These are phyloP conservation scores for Cladobotryum mycophilum DNA, from an alignment of 2,329 filamentous ascomycete genomes.

Conservation along the genomic window DNA sequence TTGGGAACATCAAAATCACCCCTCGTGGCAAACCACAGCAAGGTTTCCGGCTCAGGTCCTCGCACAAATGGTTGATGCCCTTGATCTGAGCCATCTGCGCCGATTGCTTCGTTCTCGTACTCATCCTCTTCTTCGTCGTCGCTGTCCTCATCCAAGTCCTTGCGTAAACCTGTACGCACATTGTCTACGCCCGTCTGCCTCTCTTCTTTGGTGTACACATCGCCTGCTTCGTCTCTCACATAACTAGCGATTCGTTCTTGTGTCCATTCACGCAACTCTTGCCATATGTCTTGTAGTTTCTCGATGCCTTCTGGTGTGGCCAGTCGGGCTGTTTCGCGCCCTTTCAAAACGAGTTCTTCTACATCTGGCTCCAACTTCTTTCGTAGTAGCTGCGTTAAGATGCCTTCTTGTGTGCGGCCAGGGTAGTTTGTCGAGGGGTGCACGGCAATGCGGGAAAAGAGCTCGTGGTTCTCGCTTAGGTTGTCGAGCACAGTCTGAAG, in stretches of 20 bases:
- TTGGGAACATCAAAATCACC: conserved; percentile 40
- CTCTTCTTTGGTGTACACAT: conserved; percentile 68
- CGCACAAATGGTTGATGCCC: conserved; percentile 21
- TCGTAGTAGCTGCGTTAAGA: conserved; percentile 65
- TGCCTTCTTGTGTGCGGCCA: conserved; percentile 58
- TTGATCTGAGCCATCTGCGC: conserved; percentile 21
- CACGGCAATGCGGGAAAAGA: conserved; percentile 64
- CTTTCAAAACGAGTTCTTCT: conserved; percentile 64
- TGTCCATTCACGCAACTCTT: conserved; percentile 36
- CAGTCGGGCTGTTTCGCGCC: conserved; percentile 41
- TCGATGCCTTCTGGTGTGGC: conserved; percentile 39
- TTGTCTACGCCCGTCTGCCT: conserved; percentile 58
- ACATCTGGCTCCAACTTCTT: conserved; percentile 79
- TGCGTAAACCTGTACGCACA: conserved; percentile 64
- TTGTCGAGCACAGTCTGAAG: conserved; percentile 60
- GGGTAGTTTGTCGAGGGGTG: conserved; percentile 73
- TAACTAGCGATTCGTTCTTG: conserved; percentile 35
- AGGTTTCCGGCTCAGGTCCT: conserved; percentile 39
- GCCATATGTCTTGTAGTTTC: conserved; percentile 52
- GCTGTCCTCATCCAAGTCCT: conserved; percentile 44
- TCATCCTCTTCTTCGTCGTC: conserved; percentile 55
- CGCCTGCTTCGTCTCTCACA: conserved; percentile 40
- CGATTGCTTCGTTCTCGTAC: conserved; percentile 41
- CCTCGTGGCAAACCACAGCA: conserved; percentile 40
- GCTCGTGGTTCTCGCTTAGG: conserved; percentile 57